Base-by-base conservation (phyloP, 306 rosid species). In the Luffa acutangula region DNA sequence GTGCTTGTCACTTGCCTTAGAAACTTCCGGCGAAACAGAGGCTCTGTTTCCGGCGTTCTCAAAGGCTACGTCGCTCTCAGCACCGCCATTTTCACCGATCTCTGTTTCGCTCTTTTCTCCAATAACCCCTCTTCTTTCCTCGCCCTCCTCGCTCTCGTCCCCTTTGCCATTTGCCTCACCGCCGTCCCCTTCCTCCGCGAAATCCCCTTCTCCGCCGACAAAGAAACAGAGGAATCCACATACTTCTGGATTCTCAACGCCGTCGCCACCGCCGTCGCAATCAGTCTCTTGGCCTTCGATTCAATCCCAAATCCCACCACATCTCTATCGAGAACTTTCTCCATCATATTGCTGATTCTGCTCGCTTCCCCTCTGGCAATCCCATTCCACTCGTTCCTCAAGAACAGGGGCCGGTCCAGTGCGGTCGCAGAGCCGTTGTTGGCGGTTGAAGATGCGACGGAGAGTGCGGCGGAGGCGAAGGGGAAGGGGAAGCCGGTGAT, bases 41-140 rank as follows among this genome's bases (percentile, higher is more conserved):
- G 97, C 1, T 94, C 97, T 0, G 97, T 91, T 65, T 85, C 97
- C 2, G 98, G 98, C 3, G 89, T 93, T 57, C 80, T 93, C 13
- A 93, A 93, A 25, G 97, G 97, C 3, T 93, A 86, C 73, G 92
- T 93, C 1, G 97, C 97, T 0, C 84, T 94, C 4, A 94, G 98
- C 88, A 92, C 98, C 13, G 98, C 97, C 14, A 94, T 94, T 12
- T 94, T 94, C 91, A 94, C 98, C 5, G 87, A 80, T 49, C 69
- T 94, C 20, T 92, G 97, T 70, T 57, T 94, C 2, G 94, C 98
- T 2, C 83, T 90, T 0, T 89, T 92, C 77, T 84, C 83, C 18
- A 85, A 86, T 72, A 83, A 90, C 46, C 92, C 97, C 0, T 81
- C 88, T 69, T 86, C 81, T 1, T 92, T 94, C 45, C 93, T 94